phyloP scores from a whole-genome alignment of 768 basidiomycete genomes.

The Polyporus arcularius region DNA sequence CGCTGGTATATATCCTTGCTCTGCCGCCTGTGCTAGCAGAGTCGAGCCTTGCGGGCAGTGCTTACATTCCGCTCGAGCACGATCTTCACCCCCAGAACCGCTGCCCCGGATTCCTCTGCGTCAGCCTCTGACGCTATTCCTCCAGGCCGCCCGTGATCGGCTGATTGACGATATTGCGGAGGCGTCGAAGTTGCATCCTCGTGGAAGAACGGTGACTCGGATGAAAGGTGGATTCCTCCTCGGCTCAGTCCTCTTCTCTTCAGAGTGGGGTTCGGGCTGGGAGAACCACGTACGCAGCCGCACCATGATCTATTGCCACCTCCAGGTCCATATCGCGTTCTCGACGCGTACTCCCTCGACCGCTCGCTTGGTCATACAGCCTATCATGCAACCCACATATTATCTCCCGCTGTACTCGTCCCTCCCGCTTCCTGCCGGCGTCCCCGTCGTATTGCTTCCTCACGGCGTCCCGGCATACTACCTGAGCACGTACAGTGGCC shows the following conservation, averaged over 20 bases:
- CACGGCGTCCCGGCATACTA: constrained; percentile 74
- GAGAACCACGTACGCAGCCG: constrained; percentile 52
- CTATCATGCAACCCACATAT: constrained; percentile 57
- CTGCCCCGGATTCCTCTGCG: constrained; percentile 51
- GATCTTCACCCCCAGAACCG: constrained; percentile 21
- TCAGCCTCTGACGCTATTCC: constrained; percentile 45
- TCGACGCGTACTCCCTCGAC: constrained; percentile 8
- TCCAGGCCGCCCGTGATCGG: constrained; percentile 60
- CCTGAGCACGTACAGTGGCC: constrained; percentile 68
- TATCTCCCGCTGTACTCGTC: constrained; percentile 48
- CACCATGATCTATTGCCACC: constrained; percentile 59
- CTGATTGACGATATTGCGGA: constrained; percentile 56
- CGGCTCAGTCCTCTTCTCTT: constrained; percentile 40
- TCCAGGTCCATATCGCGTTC: constrained; percentile 52
- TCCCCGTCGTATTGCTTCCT: constrained; percentile 71
- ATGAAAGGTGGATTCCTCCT: constrained; percentile 69
- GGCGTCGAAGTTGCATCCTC: constrained; percentile 33
- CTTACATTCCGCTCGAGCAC: constrained; percentile 22
- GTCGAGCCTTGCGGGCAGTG: constrained; percentile 43
- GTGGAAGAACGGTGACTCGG: constrained; percentile 44
- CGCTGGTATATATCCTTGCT: constrained; percentile 55
- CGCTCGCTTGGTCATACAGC: constrained; percentile 63
- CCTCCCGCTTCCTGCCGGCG: constrained; percentile 54
- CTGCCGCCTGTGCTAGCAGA: constrained; percentile 44
- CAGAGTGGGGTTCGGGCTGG: constrained; percentile 71